Evolutionary conservation across 179 eudicot species (phyloP).

Genomic region (Sideroxylon spinosum): DNA sequence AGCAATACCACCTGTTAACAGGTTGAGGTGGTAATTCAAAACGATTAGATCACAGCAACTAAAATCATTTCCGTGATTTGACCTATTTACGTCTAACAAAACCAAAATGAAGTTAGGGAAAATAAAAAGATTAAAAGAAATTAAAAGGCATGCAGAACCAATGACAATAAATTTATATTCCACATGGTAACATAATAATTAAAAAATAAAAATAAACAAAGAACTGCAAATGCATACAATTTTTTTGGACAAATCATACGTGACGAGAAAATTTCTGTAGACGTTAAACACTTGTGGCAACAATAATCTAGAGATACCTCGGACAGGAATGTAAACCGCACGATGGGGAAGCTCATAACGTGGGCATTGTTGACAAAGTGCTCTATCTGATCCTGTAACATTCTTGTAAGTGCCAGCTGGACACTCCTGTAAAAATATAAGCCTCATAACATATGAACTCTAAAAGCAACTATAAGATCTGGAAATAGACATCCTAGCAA

Average conservation of each 20-base stretch:
- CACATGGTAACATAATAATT: not conserved
- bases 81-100: not conserved
- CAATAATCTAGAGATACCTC: constrained; percentile 49
- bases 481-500: not conserved
- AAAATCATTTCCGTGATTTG: not conserved
- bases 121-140: not conserved
- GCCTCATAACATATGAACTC: not conserved
- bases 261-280: not conserved
- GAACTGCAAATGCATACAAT: not conserved
- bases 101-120: not conserved
- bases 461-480: not conserved
- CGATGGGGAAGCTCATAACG: constrained; percentile 76
- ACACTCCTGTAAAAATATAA: constrained; percentile 66
- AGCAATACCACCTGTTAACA: constrained; percentile 74
- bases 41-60: not conserved
- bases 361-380: constrained; percentile 75
- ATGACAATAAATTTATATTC: not conserved
- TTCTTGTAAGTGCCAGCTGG: constrained; percentile 90
- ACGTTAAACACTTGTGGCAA: not conserved
- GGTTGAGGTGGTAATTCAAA: not conserved
- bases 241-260: too few species aligned
- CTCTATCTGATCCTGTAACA: constrained; percentile 70
- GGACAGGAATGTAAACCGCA: constrained; percentile 53
- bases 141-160: not conserved
- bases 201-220: not conserved